Base-by-base conservation (phyloP, 164 flowering plant species). In the Houttuynia cordata region DNA sequence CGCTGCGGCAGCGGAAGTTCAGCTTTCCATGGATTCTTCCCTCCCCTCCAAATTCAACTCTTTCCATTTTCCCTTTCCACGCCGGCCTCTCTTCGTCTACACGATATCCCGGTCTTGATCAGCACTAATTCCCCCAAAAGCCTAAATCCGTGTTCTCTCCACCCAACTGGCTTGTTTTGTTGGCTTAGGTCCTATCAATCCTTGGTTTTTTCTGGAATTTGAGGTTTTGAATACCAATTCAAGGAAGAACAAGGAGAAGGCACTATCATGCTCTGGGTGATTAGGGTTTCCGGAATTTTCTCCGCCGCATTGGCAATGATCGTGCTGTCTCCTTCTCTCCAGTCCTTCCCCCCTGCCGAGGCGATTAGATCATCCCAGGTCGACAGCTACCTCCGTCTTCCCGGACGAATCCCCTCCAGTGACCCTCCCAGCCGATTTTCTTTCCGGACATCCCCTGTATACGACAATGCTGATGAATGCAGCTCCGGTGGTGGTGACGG, bases 261-360 rank as follows among this genome's bases (percentile, higher is more conserved):
- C 37, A 42, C 13, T 24, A 67, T 66, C 50, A 81, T 81, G 82
- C 76, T 70, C 10, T 81, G 78, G 82, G 25, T 79, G 39, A 64
- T 68, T 52, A 64, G 73, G 65, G 68, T 78, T 17, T 78, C 81
- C 0, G 74, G 84, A n/a, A 74, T 76, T 30, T 56, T 76, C 65
- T 76, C 80, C 22, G 75, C 74, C 0, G 78, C 80, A 40, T 64
- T 76, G 77, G 62, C 70, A 20, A 64, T 80, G 75, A 66, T 81
- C 37, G 65, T 81, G 1, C 49, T 81, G 12, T 75, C 79, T 21
- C 79, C 85, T 0, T 76, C 85, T 30, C 64, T 75, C 0, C 80
- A 75, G 59, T 81, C 85, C 0, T 76, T 76, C 41, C 84, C 80
- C 0, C 82, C 84, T 0, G 84, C 80, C 3, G 82, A 78, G 60